Conservation (phyloP, 1,284 basidiomycete genomes). For the Pulchroboletus neoregius region DNA sequence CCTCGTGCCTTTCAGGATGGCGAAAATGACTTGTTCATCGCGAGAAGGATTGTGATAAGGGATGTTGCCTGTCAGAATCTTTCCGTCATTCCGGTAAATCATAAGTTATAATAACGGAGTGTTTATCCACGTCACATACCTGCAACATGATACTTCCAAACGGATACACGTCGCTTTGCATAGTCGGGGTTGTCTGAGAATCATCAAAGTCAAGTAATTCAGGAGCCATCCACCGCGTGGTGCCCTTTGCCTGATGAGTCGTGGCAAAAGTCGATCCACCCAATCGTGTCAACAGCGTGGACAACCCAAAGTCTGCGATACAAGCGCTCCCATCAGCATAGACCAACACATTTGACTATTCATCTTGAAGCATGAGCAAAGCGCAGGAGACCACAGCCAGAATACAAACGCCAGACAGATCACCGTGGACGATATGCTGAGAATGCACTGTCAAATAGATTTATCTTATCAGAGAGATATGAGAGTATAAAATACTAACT, state of each 20-base stretch:
- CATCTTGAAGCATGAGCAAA: not conserved
- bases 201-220: not conserved
- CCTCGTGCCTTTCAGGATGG: not conserved
- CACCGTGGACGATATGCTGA: not conserved
- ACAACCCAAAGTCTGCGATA: not conserved
- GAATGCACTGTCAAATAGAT: not conserved
- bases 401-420: slow-evolving; percentile 2
- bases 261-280: not conserved
- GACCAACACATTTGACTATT: slow-evolving; percentile 1
- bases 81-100: not conserved
- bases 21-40: not conserved
- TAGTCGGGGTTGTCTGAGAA: not conserved
- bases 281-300: not conserved
- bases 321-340: not conserved
- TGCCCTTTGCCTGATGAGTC: not conserved
- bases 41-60: not conserved
- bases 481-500: not conserved
- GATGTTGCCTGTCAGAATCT: not conserved
- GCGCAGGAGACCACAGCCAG: not conserved
- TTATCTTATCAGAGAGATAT: not conserved
- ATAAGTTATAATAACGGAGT: not conserved
- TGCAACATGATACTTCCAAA: slow-evolving; percentile 1
- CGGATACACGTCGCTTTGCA: not conserved
- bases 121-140: not conserved
- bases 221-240: not conserved